Evolutionary conservation across 805 yeast genomes (phyloP), one percentile per base, ranked within the genome.

Genomic region (Candida vartiovaarae): DNA sequence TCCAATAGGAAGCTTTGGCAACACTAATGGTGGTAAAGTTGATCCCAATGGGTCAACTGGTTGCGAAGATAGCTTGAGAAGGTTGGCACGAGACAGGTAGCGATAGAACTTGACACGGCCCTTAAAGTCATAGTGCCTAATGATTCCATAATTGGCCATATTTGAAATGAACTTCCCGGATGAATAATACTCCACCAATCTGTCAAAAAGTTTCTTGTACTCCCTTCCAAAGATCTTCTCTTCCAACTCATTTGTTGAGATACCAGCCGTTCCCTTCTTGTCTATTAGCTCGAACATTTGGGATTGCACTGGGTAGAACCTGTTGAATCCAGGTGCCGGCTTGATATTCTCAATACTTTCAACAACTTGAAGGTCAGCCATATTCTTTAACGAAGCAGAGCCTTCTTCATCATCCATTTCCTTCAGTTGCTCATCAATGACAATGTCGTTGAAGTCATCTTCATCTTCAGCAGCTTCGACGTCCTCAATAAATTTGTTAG

Each of bases 51-150:
- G 48, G 24, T 55, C 58, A 2, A 44, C 40, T 3, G 55, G 49
- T 11, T 53, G 49, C 24, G 62, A 62, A 0, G 66, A 58, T 11
- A 66, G 57, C 23, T 52, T 55, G 15, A 63, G 45, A 43, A 68
- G 72, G 36, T 68, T 63, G 4, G 62, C 56, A 38, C 71, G 70
- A 0, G 80, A 68, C 48, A 80, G 70, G 52, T 84, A 80, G 34
- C 95, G 68, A 60, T 76, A 85, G 51, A 78, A 84, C 55, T 85
- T 83, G 45, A 73, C 70, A 50, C 88, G 79, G 0, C 95, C 95
- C 46, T 78, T 80, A 51, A 78, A 79, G 55, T 85, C 95, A 46
- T 78, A 76, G 15, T 81, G 80, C 48, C 84, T 71, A 0, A 82
- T 71, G 9, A 87, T 65, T 2, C 61, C 65, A 45, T 61, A 60